Conservation (phyloP, 192 early-diverging fungal species). For the Mortierella antarctica region DNA sequence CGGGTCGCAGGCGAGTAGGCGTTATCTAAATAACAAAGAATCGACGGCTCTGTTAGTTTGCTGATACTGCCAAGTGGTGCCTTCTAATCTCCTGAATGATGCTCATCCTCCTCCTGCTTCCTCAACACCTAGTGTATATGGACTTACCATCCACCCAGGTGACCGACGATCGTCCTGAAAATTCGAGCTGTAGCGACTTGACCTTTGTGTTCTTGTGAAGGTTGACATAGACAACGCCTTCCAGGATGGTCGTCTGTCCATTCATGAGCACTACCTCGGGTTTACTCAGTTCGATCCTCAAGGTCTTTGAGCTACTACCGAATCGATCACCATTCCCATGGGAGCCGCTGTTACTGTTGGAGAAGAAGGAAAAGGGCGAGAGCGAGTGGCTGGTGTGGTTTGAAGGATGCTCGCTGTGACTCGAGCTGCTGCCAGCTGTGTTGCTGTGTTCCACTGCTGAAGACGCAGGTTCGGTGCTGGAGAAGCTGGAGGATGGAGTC, state of each 20-base stretch:
- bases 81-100: neutral
- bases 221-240: slow-evolving; percentile 32
- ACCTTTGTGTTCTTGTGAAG: slow-evolving; percentile 38
- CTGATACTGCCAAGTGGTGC: too few species aligned
- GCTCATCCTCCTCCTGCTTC: neutral
- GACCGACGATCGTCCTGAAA: slow-evolving; percentile 37
- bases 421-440: neutral
- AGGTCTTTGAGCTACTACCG: slow-evolving; percentile 12
- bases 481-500: neutral
- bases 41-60: neutral
- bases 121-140: neutral
- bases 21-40: slow-evolving; percentile 20
- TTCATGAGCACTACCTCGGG: slow-evolving; percentile 24
- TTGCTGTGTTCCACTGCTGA: neutral
- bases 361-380: slow-evolving; percentile 46
- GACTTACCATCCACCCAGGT: slow-evolving; percentile 50
- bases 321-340: neutral
- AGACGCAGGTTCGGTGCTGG: neutral
- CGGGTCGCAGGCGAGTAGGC: slow-evolving; percentile 37
- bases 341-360: slow-evolving; percentile 3
- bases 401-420: neutral
- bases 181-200: slow-evolving; percentile 43
- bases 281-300: slow-evolving; percentile 30
- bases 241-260: slow-evolving; percentile 14
- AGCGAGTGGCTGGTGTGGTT: slow-evolving; percentile 10